Evolutionary conservation across 129 eudicot species (phyloP).

Genomic region (Chrysanthemum seticuspe): DNA sequence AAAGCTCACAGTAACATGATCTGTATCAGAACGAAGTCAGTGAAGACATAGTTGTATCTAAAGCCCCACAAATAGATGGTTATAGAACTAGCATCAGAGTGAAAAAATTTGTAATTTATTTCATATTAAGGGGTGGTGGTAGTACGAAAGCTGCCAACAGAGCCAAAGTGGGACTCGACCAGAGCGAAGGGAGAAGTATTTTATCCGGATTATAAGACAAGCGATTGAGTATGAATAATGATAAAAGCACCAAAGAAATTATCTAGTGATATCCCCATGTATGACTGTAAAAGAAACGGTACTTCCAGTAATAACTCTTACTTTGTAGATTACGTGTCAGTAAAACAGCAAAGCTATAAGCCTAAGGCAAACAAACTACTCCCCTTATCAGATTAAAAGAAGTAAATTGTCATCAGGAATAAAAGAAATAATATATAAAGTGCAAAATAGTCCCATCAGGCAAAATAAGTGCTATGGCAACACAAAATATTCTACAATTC

Average conservation of each 20-base stretch:
- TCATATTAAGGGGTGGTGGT: no score
- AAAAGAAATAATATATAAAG: background rate
- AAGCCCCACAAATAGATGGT: background rate
- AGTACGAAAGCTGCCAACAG: no score
- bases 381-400: background rate
- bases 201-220: no score
- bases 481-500: background rate
- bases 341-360: background rate
- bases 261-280: background rate
- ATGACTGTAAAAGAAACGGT: background rate
- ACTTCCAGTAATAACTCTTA: background rate
- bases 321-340: background rate
- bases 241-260: no score
- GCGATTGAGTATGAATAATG: no score
- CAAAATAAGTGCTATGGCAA: background rate
- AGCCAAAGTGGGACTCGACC: no score
- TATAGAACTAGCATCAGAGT: background rate
- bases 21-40: conserved; percentile 30
- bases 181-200: no score
- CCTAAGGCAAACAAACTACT: background rate
- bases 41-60: background rate
- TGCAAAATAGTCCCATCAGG: background rate
- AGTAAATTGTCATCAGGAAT: background rate
- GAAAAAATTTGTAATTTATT: no score
- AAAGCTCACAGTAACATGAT: conserved; percentile 77